Conservation (phyloP, 805 yeast genomes). For the Ogataea populi-albae region DNA sequence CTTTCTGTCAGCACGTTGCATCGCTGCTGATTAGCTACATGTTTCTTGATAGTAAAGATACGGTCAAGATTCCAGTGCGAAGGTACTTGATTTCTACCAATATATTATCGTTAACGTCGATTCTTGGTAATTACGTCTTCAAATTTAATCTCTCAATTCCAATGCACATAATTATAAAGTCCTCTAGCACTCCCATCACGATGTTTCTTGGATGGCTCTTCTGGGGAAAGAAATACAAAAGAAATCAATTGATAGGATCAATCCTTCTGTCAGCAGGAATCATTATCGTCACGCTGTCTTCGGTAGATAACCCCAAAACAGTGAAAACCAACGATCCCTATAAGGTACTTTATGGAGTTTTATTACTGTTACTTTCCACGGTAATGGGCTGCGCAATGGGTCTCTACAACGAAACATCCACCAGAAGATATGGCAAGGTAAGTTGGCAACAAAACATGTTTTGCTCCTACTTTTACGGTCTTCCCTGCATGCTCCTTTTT, state of each 20-base stretch:
- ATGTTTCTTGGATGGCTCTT: constrained; percentile 52
- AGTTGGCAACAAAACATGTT: constrained; percentile 66
- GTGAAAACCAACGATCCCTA: constrained; percentile 3
- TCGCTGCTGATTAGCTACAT: constrained; percentile 45
- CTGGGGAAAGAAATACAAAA: constrained; percentile 44
- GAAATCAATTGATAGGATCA: constrained; percentile 49
- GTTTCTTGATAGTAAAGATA: constrained; percentile 27
- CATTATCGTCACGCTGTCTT: constrained; percentile 36
- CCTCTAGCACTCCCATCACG: constrained; percentile 61
- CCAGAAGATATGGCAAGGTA: constrained; percentile 40
- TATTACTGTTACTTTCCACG: constrained; percentile 45
- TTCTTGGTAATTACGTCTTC: constrained; percentile 58
- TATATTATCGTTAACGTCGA: constrained; percentile 49
- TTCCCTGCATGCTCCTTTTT: constrained; percentile 50
- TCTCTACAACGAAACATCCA: constrained; percentile 52
- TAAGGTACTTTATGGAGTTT: constrained; percentile 33
- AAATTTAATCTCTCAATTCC: constrained; percentile 60
- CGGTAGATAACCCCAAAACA: background rate
- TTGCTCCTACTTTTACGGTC: constrained; percentile 53
- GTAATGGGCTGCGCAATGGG: constrained; percentile 56
- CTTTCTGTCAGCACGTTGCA: constrained; percentile 55
- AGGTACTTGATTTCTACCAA: constrained; percentile 46
- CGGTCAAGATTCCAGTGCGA: constrained; percentile 36
- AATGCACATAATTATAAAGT: constrained; percentile 61
- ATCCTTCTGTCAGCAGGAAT: constrained; percentile 55